These are phyloP conservation scores for Carex pumila DNA, from an alignment of 176 grass and related monocot species.

Conservation along the genomic window DNA sequence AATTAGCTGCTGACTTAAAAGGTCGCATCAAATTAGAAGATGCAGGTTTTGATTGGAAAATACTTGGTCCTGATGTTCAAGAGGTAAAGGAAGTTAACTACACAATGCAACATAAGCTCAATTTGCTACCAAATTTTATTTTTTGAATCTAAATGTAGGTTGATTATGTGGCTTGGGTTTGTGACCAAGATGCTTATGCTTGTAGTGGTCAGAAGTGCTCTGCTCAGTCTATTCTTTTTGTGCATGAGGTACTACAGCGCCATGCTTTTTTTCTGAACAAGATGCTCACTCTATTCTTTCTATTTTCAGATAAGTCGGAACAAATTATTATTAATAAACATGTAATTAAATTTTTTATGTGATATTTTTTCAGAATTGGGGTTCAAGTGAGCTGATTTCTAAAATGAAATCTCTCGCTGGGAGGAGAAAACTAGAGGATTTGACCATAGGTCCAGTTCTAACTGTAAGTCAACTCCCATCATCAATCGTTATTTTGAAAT, in stretches of 20 bases:
- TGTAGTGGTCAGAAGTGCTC: conserved; percentile 98
- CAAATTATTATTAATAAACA: not conserved
- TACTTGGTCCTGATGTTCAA: conserved; percentile 97
- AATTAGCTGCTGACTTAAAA: conserved; percentile 77
- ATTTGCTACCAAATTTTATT: conserved; percentile 9
- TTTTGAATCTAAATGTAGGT: conserved; percentile 40
- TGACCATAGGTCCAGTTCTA: conserved; percentile 89
- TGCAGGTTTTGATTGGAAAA: conserved; percentile 99
- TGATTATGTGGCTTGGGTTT: conserved; percentile 96
- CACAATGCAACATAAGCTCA: not conserved
- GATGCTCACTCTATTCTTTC: not conserved
- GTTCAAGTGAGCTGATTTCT: conserved; percentile 60
- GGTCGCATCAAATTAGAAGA: conserved; percentile 89
- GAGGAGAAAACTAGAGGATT: conserved; percentile 82
- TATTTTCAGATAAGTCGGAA: not conserved
- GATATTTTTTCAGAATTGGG: conserved; percentile 69
- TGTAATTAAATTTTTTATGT: not conserved
- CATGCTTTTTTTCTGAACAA: not conserved
- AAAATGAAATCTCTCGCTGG: conserved; percentile 80
- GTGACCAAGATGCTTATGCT: conserved; percentile 98
- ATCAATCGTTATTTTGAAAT: not conserved
- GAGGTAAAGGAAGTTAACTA: conserved; percentile 36
- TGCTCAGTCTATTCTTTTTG: conserved; percentile 89
- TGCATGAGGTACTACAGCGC: conserved; percentile 61
- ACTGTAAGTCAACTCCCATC: conserved; percentile 46